Evolutionary conservation across 1,139 yeast species (phyloP).

Genomic region (Scheffersomyces titani): DNA sequence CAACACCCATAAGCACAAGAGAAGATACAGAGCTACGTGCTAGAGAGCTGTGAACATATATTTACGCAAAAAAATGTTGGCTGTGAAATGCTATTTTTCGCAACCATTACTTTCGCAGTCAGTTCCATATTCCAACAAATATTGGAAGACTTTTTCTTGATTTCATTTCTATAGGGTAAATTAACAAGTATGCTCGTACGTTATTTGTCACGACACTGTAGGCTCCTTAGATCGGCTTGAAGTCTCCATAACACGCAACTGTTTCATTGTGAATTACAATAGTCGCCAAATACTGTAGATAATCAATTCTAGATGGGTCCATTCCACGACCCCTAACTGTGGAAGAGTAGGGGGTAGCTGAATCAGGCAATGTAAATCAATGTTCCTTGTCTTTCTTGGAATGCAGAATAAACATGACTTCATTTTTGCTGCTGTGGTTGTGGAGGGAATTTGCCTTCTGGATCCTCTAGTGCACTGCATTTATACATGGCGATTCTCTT

Average conservation of each 20-base stretch:
- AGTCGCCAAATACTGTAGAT: background rate
- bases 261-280: background rate
- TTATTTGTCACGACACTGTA: background rate
- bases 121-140: background rate
- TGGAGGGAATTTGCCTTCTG: background rate
- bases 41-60: conserved; percentile 15
- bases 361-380: background rate
- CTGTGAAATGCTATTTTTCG: background rate
- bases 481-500: background rate
- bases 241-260: background rate
- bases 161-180: background rate
- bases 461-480: background rate
- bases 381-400: background rate
- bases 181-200: background rate
- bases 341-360: background rate
- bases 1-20: conserved; percentile 33
- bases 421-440: background rate
- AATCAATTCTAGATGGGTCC: background rate
- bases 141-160: background rate
- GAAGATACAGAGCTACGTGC: conserved; percentile 58
- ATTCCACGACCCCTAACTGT: background rate
- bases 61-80: background rate
- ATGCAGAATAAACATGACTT: background rate
- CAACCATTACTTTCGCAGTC: background rate
- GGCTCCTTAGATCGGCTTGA: background rate